Evolutionary conservation across 1,139 yeast species (phyloP), one percentile per base, ranked within the genome.

Genomic region (Saccharomycopsis hybrid): DNA sequence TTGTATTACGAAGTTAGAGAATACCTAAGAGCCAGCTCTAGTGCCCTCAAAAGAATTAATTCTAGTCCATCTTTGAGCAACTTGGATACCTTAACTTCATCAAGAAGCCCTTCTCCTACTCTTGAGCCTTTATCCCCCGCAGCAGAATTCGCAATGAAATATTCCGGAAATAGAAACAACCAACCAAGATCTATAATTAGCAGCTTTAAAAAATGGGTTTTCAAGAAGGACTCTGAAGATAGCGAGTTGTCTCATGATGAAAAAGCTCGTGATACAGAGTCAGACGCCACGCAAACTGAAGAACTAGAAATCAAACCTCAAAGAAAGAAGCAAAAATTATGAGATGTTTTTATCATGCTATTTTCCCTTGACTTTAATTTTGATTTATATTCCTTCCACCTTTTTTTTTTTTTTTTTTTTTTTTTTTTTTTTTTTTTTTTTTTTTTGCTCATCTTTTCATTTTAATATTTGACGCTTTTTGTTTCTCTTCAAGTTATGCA

Each of bases 1-100:
- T 70, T 88, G 52, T 87, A 88, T 65, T 81, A 85, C 57, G 95
- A 89, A 65, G 85, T 85, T 35, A 71, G 92, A 57, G 92, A 85
- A 63, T 80, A 84, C 59, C 69, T 88, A 64, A 71, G 72, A 63
- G 11, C n/a, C 37, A 41, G 53, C 28, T 76, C 73, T 69, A 71
- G 65, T 64, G 79, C 61, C 54, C 64, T 49, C 63, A 67, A 33
- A 58, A 65, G 54, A 58, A 63, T 53, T 5, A 50, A 55, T 53
- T 62, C 45, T 59, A 63, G 55, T 54, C 64, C 48, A 60, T 62
- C 58, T 52, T 61, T 50, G 55, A 62, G 41, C 37, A 54, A 54
- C 18, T 48, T 44, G 25, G 57, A 41, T 30, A 53, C 47, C 30
- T 18, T 18, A 18, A 46, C 38, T 32, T 46, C 40, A 36, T 29